Base-by-base conservation (phyloP, 140 eudicot genomes). In the Flaveria floridana region DNA sequence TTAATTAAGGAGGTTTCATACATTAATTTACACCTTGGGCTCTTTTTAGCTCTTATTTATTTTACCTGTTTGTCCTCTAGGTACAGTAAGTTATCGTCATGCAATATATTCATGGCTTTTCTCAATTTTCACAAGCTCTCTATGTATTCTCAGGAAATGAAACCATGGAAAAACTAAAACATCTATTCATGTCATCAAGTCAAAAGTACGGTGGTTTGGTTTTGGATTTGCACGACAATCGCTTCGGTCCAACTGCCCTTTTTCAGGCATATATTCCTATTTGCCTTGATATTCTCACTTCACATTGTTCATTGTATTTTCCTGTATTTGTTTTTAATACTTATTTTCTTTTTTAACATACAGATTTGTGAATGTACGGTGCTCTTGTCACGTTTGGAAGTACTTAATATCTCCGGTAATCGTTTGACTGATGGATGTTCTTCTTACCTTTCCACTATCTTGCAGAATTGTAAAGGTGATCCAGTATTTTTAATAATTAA, bases 361-460 rank as follows among this genome's bases (percentile, higher is more conserved):
- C 96, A 94, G 99, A 90, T 94, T 65, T 85, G 97, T 68, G 97
- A 90, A 65, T 94, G 97, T 76, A 83, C 91, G 47, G 94, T 85
- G 64, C 79, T 90, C 20, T 77, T 85, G 82, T 76, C 89, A 21
- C 99, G 99, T 61, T 72, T 94, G 86, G 97, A 94, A 90, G 97
- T 90, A 65, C 89, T 94, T 44, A 84, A 94, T 79, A 81, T 94
- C 44, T 94, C 99, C 21, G 96, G 95, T 61, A 94, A 94, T 80
- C 86, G 89, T 65, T 86, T 94, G 82, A 88, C 96, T 68, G 99
- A 90, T 81, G 84, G 94, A 67, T 90, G 97, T 84, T 87, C 91
- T 68, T 85, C 87, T 66, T 88, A 84, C 85, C 85, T 94, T 65
- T 89, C 94, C 63, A 90, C 90, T 44, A 88, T 94, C 81, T 82